phyloP scores from a whole-genome alignment of 2,329 filamentous ascomycete species.

The Ophiostoma novo-ulmi region DNA sequence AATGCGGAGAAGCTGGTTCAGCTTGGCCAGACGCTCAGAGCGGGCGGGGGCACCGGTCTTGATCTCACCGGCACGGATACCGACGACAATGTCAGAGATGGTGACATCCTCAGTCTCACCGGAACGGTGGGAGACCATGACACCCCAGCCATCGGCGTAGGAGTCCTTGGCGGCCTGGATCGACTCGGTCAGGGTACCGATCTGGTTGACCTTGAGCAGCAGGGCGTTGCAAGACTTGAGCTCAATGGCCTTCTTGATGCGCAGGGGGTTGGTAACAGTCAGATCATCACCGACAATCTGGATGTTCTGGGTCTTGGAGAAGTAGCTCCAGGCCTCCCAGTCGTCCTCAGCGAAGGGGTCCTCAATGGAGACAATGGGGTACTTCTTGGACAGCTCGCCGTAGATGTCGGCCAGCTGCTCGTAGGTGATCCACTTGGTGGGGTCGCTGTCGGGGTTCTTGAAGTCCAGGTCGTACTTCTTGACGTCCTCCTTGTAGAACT shows the following conservation, averaged over 20 bases:
- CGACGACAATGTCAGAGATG: conserved; percentile 95
- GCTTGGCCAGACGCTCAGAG: conserved; percentile 97
- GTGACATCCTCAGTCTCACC: conserved; percentile 99
- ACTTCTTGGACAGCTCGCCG: conserved; percentile 82
- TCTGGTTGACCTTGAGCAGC: conserved; percentile 99
- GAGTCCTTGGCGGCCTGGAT: conserved; percentile 99
- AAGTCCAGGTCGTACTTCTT: conserved; percentile 99
- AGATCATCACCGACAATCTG: conserved; percentile 98
- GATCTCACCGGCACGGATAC: conserved; percentile 95
- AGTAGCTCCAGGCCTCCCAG: conserved; percentile 99
- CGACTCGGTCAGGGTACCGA: conserved; percentile 96
- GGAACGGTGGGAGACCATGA: conserved; percentile 99
- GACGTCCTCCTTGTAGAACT: conserved; percentile 96
- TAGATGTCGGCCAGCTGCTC: conserved; percentile 93
- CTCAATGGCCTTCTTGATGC: conserved; percentile 99
- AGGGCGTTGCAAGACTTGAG: conserved; percentile 98
- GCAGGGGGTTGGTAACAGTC: conserved; percentile 97
- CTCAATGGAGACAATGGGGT: conserved; percentile 98
- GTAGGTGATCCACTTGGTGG: conserved; percentile 96
- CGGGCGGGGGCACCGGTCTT: conserved; percentile 96
- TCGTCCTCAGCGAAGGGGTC: conserved; percentile 99
- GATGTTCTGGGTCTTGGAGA: conserved; percentile 98
- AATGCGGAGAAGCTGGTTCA: conserved; percentile 99
- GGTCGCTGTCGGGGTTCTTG: conserved; percentile 98
- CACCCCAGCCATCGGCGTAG: conserved; percentile 90